Evolutionary conservation across 345 rosid species (phyloP), one percentile per base, ranked within the genome.

Genomic region (Citrus australasica): DNA sequence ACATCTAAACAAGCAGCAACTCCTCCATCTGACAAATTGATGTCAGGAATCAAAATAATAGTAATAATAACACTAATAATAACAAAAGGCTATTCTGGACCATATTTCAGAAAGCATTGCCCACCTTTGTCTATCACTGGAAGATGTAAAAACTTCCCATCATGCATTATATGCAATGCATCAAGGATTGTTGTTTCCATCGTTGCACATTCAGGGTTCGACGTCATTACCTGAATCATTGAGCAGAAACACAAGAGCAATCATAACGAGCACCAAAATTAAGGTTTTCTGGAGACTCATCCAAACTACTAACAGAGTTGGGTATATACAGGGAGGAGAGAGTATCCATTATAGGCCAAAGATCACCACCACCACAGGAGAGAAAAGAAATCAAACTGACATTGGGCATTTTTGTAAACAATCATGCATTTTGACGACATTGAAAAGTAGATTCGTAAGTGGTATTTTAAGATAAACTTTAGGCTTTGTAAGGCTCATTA

Each of bases 131-230:
- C 98, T 38, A 93, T 30, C 37, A 97, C 92, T 2, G 99, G 99
- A 79, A 97, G 98, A 86, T 97, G 99, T 70, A 97, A 85, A 80
- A 97, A 94, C 87, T 97, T 97, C 63, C 98, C 98, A 40, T 93
- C 98, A 82, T 97, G 98, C 99, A 94, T 97, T 71, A 85, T 76
- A 80, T 94, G 99, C 88, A 94, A 85, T 21, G 98, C 98, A 22
- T 97, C 99, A 37, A 97, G 94, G 76, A 94, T 91, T 24, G 98
- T 88, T 17, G 94, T 91, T 78, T 94, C 99, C 19, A 97, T 11
- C 13, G 86, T 86, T 10, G 86, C 98, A 82, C 92, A 91, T 84
- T 97, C 98, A 0, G 99, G 98, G 73, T 93, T 97, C 4, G 92
- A 89, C 0, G 99, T 94, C 99, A 97, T 97, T 19, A 97, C 98